Base-by-base conservation (phyloP, 2,329 filamentous ascomycete species). In the Colletotrichum liaoningense region DNA sequence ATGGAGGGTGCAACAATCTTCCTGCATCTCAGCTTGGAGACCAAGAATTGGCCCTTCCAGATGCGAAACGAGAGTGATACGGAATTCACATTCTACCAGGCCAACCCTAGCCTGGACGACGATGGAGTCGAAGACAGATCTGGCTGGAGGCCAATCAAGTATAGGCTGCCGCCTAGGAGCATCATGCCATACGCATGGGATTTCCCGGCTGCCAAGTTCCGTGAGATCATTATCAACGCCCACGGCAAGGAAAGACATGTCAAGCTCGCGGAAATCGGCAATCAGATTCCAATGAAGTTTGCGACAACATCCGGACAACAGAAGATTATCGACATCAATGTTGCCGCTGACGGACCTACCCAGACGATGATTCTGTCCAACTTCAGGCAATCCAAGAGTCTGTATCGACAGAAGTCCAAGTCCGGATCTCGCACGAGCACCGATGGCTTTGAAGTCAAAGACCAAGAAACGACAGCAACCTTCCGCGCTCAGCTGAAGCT, bases 141-240 rank as follows among this genome's bases (percentile, higher is more conserved):
- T 66, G 94, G 95, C 4, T 99, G 97, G 94, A 93, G 94, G 76
- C 95, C 95, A 2, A 94, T 99, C 74, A 90, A 95, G 66, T 99
- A 99, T 83, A 93, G 96, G 38, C 87, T 99, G 35, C 97, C 97
- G 2, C 92, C 96, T 14, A 90, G 97, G 73, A 98, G 96, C 82
- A 98, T 99, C 82, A 99, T 99, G 97, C 97, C 97, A 0, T 99
- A 99, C 79, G 96, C 97, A 1, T 99, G 97, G 97, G 97, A 99
- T 80, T 99, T 98, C 83, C 97, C 97, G 1, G 96, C 97, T 1
- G 95, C 95, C n/a, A 98, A 97, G 84, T 93, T 94, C 84, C 97
- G 97, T 79, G 97, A 98, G 81, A 90, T 99, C 52, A 91, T 98
- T 63, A 91, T 99, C 79, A 92, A 88, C 66, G 93, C 93, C 8